A percentile compares a stretch with the other conserved stretches of the same genome.
phyloP scores from a whole-genome alignment of 108 stramenopile genomes.

The Stephanodiscus minutulus region DNA sequence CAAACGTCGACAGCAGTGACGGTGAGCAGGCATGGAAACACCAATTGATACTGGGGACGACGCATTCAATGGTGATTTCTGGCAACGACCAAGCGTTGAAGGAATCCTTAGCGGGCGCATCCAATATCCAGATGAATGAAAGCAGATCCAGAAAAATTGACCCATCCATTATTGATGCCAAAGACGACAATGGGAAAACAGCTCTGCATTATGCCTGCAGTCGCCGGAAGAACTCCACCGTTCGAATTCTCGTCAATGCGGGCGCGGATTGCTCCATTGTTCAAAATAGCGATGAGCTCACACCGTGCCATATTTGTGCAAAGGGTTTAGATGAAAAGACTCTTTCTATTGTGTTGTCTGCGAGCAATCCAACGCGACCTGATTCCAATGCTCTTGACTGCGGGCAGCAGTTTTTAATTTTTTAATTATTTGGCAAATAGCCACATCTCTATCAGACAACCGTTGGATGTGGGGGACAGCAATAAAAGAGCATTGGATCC shows the following conservation, averaged over 20 bases:
- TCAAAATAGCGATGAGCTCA: slow-evolving; percentile 27
- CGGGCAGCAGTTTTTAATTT: no score
- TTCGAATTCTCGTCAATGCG: slow-evolving; percentile 59
- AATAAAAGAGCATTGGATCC: no score
- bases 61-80: slow-evolving; percentile 71
- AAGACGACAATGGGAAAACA: slow-evolving; percentile 71
- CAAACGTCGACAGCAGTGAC: slow-evolving; percentile 7
- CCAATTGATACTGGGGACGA: slow-evolving; percentile 78
- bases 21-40: slow-evolving; percentile 61
- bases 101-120: slow-evolving; percentile 54
- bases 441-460: no score
- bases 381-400: slow-evolving; percentile 71
- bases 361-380: slow-evolving; percentile 49
- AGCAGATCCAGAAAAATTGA: slow-evolving; percentile 30
- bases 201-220: slow-evolving; percentile 80
- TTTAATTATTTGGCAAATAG: no score
- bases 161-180: slow-evolving; percentile 58
- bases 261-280: slow-evolving; percentile 66
- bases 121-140: slow-evolving; percentile 29
- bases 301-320: slow-evolving; percentile 69
- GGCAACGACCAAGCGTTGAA: slow-evolving; percentile 55
- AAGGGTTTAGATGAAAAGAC: slow-evolving; percentile 61
- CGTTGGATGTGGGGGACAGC: no score
- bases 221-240: slow-evolving; percentile 51
- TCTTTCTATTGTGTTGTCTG: slow-evolving; percentile 57